Base-by-base conservation (phyloP, 1,284 basidiomycete species). In the Kalmanozyma brasiliensis region DNA sequence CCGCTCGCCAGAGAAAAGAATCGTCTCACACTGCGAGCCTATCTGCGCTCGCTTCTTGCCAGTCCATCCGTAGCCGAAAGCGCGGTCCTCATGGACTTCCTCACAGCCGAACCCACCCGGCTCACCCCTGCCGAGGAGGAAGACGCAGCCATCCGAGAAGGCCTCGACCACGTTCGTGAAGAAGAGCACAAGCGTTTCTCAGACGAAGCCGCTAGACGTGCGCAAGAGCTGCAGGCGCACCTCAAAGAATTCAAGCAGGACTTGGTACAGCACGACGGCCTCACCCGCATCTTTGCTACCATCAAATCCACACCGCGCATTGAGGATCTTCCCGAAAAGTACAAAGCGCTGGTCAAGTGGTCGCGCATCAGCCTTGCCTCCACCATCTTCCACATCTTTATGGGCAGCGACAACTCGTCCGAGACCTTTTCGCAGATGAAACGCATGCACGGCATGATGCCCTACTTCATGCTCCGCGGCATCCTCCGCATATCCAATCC, bases 401-500 rank as follows among this genome's bases (percentile, higher is more conserved):
- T 97, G 32, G 95, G 95, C 1, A 88, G 92, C 14, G 95, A 99
- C 83, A 90, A 89, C 57, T 91, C 94, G 10, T 95, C 94, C 4
- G 91, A 96, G 73, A 90, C 89, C 11, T 90, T 98, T 70, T 87
- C 91, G 1, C 87, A 89, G 64, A 84, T 99, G 66, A 98, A 98
- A 84, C 88, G 94, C 37, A 88, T 97, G 52, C 96, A 99, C 80
- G 92, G 92, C 1, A 85, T 97, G 58, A 97, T 98, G 93, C 95
- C 95, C 3, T 99, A 99, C 84, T 93, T 98, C 79, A 89, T 98
- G 85, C 87, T 98, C 61, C 95, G 94, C 82, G 87, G 92, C 7
- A 91, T 94, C 17, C 84, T 99, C 64, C 91, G 89, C 82, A 91
- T 99, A 70, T 95, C 92, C 55, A 99, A 98, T 82, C 95, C 95